Evolutionary conservation across 2,329 filamentous ascomycete genomes (phyloP).

Genomic region (Fusarium kyushuense): DNA sequence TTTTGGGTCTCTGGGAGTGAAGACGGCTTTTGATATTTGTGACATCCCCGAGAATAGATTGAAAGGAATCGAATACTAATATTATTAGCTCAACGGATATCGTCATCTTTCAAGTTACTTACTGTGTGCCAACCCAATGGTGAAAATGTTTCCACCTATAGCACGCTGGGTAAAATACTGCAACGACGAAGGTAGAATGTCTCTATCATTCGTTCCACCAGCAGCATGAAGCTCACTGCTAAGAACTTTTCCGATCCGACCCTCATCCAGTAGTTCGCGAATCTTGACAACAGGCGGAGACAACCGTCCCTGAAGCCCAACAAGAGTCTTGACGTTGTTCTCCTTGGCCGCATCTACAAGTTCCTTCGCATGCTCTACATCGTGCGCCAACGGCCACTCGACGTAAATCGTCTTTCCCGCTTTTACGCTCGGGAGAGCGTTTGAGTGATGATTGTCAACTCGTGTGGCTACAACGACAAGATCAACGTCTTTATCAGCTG

Average conservation of each 20-base stretch:
- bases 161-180: conserved; percentile 63
- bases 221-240: conserved; percentile 60
- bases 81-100: not conserved
- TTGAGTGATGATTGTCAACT: conserved; percentile 64
- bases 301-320: conserved; percentile 65
- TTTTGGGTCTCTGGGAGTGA: conserved; percentile 58
- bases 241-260: conserved; percentile 64
- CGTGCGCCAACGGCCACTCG: conserved; percentile 69
- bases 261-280: conserved; percentile 58
- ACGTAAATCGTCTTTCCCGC: conserved; percentile 67
- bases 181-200: conserved; percentile 51
- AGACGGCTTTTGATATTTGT: conserved; percentile 54
- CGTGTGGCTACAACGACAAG: conserved; percentile 67
- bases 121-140: conserved; percentile 59
- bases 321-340: conserved; percentile 55
- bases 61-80: conserved; percentile 60
- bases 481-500: conserved; percentile 63
- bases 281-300: conserved; percentile 60
- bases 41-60: conserved; percentile 61
- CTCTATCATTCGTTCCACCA: conserved; percentile 54
- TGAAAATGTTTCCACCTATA: conserved; percentile 60
- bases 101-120: conserved; percentile 25
- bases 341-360: conserved; percentile 54
- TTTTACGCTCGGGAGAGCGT: conserved; percentile 59
- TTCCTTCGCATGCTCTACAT: conserved; percentile 55